Base-by-base conservation (phyloP, 768 basidiomycete genomes). In the Suillus variegatus region DNA sequence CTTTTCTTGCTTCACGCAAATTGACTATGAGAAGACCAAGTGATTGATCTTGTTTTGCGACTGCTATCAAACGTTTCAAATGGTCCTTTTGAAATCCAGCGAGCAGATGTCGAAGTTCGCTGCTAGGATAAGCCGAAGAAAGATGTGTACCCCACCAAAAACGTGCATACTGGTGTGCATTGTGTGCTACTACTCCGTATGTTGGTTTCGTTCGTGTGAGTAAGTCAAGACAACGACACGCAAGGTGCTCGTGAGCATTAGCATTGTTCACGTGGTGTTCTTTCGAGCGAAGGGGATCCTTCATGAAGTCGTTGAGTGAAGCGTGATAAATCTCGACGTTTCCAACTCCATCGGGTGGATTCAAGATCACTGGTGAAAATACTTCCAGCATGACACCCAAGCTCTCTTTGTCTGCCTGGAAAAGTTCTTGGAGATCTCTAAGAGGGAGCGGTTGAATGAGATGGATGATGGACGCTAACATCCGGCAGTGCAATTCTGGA, bases 231-330 rank as follows among this genome's bases (percentile, higher is more conserved):
- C 40, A 61, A n/a, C 41, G 22, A n/a, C 32, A 36, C 0, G 44
- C 61, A 35, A 47, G 28, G 28, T 46, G 18, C 44, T 49, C 18
- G 18, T 62, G 44, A 49, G 43, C 43, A 3, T 20, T 7, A 1
- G 43, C 44, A 3, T 14, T 44, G 20, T 28, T 14, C 44, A 62
- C 25, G 36, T n/a, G 14, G 32, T 49, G 28, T 9, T 49, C 7
- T 5, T 13, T 6, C 14, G 44, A 41, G 12, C 44, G 61, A 12
- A 1, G 22, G 35, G 44, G 28, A 32, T 46, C 40, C 28, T 2
- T 20, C 43, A 62, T 32, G 14, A 62, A 62, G n/a, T 62, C 49
- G 3, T 20, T n/a, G 13, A 62, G 20, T 16, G 61, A 62, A 13
- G 47, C 49, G 5, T 62, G 49, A 25, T 62, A 62, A 10, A 62